Evolutionary conservation across 2,329 filamentous ascomycete species (phyloP).

Genomic region (Penicillium sp.): DNA sequence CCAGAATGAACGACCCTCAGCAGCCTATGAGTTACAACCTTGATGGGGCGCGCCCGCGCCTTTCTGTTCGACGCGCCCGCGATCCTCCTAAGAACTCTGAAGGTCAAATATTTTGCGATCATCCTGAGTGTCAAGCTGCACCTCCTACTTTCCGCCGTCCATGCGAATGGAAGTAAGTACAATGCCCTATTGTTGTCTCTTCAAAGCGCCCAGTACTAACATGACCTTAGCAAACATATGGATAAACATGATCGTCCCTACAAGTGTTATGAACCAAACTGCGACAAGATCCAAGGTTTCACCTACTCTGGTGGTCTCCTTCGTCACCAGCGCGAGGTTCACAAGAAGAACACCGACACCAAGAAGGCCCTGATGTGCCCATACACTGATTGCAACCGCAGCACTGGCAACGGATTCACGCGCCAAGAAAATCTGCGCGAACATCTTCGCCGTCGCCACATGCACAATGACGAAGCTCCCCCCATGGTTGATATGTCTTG

Average conservation of each 20-base stretch:
- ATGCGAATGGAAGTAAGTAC: conserved; percentile 87
- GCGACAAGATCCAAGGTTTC: conserved; percentile 89
- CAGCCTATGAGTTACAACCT: conserved; percentile 29
- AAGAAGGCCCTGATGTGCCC: conserved; percentile 87
- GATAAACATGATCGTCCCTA: conserved; percentile 96
- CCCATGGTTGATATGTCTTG: conserved; percentile 26
- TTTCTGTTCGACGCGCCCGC: conserved; percentile 45
- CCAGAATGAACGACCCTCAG: conserved; percentile 40
- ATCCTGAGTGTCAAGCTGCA: conserved; percentile 66
- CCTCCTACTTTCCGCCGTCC: conserved; percentile 70
- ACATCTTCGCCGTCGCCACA: conserved; percentile 87
- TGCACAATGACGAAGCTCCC: conserved; percentile 44
- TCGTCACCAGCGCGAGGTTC: conserved; percentile 89
- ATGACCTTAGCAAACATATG: conserved; percentile 78
- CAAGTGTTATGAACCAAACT: conserved; percentile 76
- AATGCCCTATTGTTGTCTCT: conserved; percentile 18
- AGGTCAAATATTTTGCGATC: conserved; percentile 75
- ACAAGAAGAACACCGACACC: conserved; percentile 83
- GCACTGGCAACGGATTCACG: conserved; percentile 84
- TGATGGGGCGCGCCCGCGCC: conserved; percentile 40
- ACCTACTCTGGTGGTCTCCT: conserved; percentile 90
- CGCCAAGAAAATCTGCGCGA: conserved; percentile 92
- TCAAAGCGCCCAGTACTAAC: conserved; percentile 22
- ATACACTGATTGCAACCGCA: conserved; percentile 82
- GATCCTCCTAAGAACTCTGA: conserved; percentile 64